Conservation (phyloP, 177 flowering plant species). For the Vitis hybrid region DNA sequence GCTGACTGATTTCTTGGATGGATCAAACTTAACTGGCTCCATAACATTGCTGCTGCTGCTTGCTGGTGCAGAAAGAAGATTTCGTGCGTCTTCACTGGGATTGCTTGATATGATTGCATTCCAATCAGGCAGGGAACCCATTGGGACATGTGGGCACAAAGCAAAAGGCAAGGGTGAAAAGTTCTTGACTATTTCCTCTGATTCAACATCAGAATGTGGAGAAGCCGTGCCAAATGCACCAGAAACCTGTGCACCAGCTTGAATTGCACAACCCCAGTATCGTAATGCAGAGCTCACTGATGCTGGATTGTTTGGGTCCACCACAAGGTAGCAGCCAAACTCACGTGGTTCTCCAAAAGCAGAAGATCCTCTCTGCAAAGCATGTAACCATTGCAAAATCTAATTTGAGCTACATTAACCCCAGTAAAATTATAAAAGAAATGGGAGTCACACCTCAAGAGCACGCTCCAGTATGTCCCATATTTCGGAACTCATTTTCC, state of each 20-base stretch:
- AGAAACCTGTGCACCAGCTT: constrained; percentile 78
- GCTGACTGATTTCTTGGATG: constrained; percentile 54
- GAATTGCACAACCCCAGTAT: constrained; percentile 88
- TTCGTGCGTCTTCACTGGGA: constrained; percentile 33
- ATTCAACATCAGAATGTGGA: constrained; percentile 24
- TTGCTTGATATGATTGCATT: constrained; percentile 29
- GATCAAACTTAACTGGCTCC: constrained; percentile 57
- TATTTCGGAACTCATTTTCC: constrained; percentile 61
- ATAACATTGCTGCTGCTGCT: constrained; percentile 16
- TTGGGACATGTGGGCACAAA: constrained; percentile 46
- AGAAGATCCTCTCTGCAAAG: constrained; percentile 67
- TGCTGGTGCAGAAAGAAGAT: constrained; percentile 37
- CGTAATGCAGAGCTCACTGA: constrained; percentile 71
- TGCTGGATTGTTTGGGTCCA: constrained; percentile 48
- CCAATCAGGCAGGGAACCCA: constrained; percentile 48
- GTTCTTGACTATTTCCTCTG: constrained; percentile 25
- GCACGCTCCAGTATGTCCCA: constrained; percentile 64
- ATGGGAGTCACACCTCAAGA: constrained; percentile 50
- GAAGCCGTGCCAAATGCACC: constrained; percentile 60
- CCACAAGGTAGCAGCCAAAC: constrained; percentile 70
- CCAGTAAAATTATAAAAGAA: constrained; percentile 1
- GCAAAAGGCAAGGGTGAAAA: constrained; percentile 74
- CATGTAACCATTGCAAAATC: constrained; percentile 12
- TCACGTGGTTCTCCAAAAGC: constrained; percentile 49
- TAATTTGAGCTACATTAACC: neutral